Evolutionary conservation across 305 asterid species (phyloP).

Genomic region (Solanum aculeatissimum): DNA sequence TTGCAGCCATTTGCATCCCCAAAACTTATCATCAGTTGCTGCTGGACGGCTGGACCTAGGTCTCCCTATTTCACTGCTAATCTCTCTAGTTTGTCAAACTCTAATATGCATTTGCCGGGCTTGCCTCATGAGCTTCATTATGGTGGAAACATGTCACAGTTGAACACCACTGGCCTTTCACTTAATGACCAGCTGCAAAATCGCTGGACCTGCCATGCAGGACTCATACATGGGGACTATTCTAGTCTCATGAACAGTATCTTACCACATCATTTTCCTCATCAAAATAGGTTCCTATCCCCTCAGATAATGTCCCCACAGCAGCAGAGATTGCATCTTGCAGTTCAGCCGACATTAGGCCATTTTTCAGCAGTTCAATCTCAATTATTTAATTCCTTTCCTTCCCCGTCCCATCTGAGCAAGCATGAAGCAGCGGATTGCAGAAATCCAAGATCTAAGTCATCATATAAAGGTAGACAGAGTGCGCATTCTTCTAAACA

Average conservation of each 20-base stretch:
- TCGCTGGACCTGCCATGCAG: constrained; percentile 49
- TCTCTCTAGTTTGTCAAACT: constrained; percentile 33
- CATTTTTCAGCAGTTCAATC: constrained; percentile 44
- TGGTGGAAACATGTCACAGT: constrained; percentile 31
- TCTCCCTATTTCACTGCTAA: constrained; percentile 39
- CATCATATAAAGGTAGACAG: constrained; percentile 51
- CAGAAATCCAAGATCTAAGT: constrained; percentile 53
- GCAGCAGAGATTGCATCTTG: constrained; percentile 39
- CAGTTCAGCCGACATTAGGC: constrained; percentile 47
- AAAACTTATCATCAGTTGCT: constrained; percentile 29
- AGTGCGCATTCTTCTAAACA: constrained; percentile 60
- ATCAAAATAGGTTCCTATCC: constrained; percentile 49
- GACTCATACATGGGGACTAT: constrained; percentile 50
- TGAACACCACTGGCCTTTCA: constrained; percentile 29
- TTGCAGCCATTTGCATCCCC: constrained; percentile 28
- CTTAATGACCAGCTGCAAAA: constrained; percentile 39
- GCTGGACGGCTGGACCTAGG: constrained; percentile 44
- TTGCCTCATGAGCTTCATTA: constrained; percentile 41
- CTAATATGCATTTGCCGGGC: constrained; percentile 35
- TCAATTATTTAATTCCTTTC: constrained; percentile 44
- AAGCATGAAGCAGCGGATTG: constrained; percentile 34
- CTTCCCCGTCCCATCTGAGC: constrained; percentile 48
- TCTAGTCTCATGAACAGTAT: constrained; percentile 33
- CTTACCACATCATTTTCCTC: constrained; percentile 47
- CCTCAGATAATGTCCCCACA: constrained; percentile 52